A percentile compares a stretch with the other conserved stretches of the same genome.
Conservation (phyloP, 192 early-diverging fungal genomes). For the Bifiguratus adelaidae region DNA sequence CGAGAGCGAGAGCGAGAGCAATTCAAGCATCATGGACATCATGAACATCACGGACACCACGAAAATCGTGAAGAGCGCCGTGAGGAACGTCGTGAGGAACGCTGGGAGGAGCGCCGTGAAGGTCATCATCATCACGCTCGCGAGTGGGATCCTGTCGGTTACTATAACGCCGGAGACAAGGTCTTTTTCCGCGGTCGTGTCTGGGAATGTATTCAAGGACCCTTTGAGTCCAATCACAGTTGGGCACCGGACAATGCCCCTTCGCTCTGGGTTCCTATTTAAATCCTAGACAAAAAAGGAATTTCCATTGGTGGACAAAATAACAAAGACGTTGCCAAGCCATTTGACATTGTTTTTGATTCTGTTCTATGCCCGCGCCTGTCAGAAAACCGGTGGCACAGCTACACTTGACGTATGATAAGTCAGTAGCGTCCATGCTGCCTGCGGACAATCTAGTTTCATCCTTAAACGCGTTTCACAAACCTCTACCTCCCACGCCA, state of each 20-base stretch:
- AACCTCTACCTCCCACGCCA: too few relatives aligned
- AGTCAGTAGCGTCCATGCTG: too few relatives aligned
- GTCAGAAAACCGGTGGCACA: too few relatives aligned
- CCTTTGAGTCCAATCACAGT: constrained; percentile 28
- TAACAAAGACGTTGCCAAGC: too few relatives aligned
- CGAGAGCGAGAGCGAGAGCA: constrained; percentile 1
- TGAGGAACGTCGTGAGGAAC: constrained; percentile 6
- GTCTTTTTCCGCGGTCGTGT: constrained; percentile 29
- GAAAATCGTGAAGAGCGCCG: constrained; percentile 2
- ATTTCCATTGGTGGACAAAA: too few relatives aligned
- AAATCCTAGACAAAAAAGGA: too few relatives aligned
- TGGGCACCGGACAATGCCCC: constrained; percentile 32
- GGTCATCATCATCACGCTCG: constrained; percentile 4
- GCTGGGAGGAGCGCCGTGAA: constrained; percentile 2
- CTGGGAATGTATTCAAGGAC: constrained; percentile 35
- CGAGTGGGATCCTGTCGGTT: constrained; percentile 32
- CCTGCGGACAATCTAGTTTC: too few relatives aligned
- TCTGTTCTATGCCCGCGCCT: too few relatives aligned
- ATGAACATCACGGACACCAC: constrained; percentile 4
- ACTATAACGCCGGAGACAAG: constrained; percentile 34
- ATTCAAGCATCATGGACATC: constrained; percentile 2
- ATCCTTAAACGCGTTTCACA: too few relatives aligned
- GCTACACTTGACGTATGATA: too few relatives aligned
- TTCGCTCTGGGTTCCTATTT: too few relatives aligned
- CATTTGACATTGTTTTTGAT: too few relatives aligned